phyloP scores from a whole-genome alignment of 2,329 filamentous ascomycete species.

The Arthrobotrys iridis region DNA sequence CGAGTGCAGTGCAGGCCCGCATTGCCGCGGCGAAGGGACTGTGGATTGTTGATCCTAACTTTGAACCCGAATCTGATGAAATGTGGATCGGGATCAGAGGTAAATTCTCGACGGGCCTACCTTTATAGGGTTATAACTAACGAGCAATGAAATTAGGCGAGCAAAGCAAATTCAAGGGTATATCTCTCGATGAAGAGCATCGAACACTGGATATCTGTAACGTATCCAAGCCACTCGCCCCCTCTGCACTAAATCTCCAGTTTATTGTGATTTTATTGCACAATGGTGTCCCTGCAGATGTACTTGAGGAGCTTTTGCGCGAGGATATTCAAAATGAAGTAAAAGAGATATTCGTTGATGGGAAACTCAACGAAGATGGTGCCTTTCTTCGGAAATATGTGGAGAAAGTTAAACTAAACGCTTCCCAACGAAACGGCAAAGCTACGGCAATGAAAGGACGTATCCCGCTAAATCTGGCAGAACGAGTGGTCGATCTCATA shows the following conservation, averaged over 20 bases:
- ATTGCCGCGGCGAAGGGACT: slow-evolving; percentile 79
- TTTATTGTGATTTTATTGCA: slow-evolving; percentile 75
- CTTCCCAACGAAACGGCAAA: neutral
- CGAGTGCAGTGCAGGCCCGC: slow-evolving; percentile 74
- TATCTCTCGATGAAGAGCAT: slow-evolving; percentile 65
- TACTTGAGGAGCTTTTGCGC: slow-evolving; percentile 66
- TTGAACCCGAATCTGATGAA: slow-evolving; percentile 62
- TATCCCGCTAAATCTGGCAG: neutral
- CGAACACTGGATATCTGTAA: slow-evolving; percentile 74
- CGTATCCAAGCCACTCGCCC: slow-evolving; percentile 64
- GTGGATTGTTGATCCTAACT: slow-evolving; percentile 71
- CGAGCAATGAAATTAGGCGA: slow-evolving; percentile 62
- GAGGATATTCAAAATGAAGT: slow-evolving; percentile 67
- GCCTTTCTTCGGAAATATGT: slow-evolving; percentile 68
- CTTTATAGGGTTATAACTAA: slow-evolving; percentile 50
- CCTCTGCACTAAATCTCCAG: slow-evolving; percentile 72
- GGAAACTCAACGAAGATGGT: slow-evolving; percentile 66
- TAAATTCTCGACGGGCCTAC: neutral
- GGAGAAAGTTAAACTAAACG: slow-evolving; percentile 59
- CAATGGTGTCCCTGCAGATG: slow-evolving; percentile 65
- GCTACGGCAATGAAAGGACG: neutral
- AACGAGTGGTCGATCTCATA: neutral
- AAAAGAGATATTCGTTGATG: slow-evolving; percentile 63
- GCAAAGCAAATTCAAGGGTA: slow-evolving; percentile 72
- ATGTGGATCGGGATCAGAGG: slow-evolving; percentile 72